Base-by-base conservation (phyloP, 2,329 filamentous ascomycete species). In the Arthrobotrys pseudoclavata region DNA sequence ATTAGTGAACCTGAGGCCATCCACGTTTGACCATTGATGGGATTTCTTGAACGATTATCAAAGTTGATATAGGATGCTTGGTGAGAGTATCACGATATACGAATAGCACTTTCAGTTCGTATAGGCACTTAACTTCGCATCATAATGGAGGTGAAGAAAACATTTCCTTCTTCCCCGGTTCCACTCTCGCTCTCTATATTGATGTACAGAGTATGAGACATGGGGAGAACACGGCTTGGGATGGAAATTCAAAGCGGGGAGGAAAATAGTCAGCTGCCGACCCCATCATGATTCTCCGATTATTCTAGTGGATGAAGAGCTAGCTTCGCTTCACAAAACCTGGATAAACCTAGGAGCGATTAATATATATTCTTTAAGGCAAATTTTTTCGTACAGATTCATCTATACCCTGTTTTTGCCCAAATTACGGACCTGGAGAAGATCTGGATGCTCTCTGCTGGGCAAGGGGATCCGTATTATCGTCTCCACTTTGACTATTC, bases 211-310 rank as follows among this genome's bases (percentile, higher is more conserved):
- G 63, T n/a, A n/a, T n/a, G 29, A 57, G 69, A 61, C 61, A 66
- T 66, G 20, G 42, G 26, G 29, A 40, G 42, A 52, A 55, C 53
- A 6, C 29, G 9, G 13, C 48, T 47, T 9, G n/a, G 20, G 31
- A 15, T 64, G 69, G 69, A 66, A 64, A 50, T 53, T 12, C 34
- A 72, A 55, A 72, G 69, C 69, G 69, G 69, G 69, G 61, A 67
- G 69, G 42, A 57, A 22, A 24, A 22, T 6, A 66, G 45, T 71
- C 67, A 77, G 18, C 52, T 64, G 52, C 42, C 40, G 67, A 77
- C 74, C 74, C 74, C 74, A 77, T 77, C 74, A 55, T 42, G 48
- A 67, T 77, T 67, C 74, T 77, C 74, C 74, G 74, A 77, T 70
- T 22, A 24, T 77, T 71, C 74, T 77, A 71, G 67, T 31, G 60